Percentiles rank a stretch among this genome's conserved stretches.
Evolutionary conservation across 345 rosid species (phyloP).

Genomic region (Lepidium aucheri): DNA sequence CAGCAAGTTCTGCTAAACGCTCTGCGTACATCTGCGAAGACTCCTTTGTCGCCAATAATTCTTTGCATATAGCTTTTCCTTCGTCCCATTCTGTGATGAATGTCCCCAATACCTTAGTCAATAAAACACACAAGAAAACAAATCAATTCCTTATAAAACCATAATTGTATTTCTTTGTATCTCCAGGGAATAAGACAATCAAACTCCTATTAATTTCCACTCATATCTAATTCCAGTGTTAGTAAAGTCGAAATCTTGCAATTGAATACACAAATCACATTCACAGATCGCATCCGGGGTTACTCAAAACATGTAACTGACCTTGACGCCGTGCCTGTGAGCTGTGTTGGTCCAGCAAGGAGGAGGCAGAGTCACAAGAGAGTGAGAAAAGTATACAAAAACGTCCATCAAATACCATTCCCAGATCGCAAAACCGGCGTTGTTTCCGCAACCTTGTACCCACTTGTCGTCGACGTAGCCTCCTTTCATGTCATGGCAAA

Average conservation of each 20-base stretch:
- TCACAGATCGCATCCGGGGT: not conserved
- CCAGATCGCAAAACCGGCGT: slow-evolving; percentile 56
- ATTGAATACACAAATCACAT: not conserved
- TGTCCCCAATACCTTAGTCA: slow-evolving; percentile 64
- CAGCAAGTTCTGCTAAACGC: slow-evolving; percentile 64
- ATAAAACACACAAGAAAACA: not conserved
- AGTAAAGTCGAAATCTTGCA: not conserved
- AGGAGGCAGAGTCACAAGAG: slow-evolving; percentile 69
- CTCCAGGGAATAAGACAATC: not conserved
- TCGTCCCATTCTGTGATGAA: slow-evolving; percentile 74
- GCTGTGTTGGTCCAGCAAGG: slow-evolving; percentile 92
- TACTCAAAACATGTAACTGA: not conserved
- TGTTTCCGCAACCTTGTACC: slow-evolving; percentile 70
- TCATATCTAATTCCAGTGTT: not conserved
- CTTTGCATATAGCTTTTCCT: slow-evolving; percentile 42
- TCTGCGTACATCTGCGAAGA: slow-evolving; percentile 59
- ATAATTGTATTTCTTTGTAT: not conserved
- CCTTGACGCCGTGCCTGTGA: slow-evolving; percentile 86
- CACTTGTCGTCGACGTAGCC: slow-evolving; percentile 73
- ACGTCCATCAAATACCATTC: slow-evolving; percentile 88
- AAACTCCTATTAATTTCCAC: not conserved
- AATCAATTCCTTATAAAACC: not conserved
- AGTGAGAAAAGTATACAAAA: slow-evolving; percentile 72
- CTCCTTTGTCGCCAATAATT: slow-evolving; percentile 54
- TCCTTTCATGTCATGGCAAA: slow-evolving; percentile 78